These are phyloP conservation scores for Zanthoxylum bungeanum DNA, from an alignment of 345 rosid genomes.

Conservation along the genomic window DNA sequence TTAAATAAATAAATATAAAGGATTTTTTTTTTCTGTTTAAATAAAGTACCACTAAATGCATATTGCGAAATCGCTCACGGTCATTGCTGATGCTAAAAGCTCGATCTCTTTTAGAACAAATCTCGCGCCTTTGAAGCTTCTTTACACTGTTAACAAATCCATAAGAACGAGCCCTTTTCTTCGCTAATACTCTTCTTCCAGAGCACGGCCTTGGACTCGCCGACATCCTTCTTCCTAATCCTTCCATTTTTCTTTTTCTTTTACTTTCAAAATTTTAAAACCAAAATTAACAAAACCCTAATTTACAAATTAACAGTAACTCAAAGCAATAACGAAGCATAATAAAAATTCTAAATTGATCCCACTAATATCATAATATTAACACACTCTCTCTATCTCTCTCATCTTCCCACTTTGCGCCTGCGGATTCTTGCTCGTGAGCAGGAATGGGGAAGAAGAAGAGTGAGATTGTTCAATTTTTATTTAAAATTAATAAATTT, in stretches of 20 bases:
- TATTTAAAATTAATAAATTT: too few species aligned
- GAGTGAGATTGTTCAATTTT: too few species aligned
- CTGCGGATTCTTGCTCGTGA: not conserved
- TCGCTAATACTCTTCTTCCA: constrained; percentile 65
- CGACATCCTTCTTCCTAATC: constrained; percentile 77
- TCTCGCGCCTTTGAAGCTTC: constrained; percentile 76
- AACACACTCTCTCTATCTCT: not conserved
- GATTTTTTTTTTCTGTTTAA: too few species aligned
- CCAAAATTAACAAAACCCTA: not conserved
- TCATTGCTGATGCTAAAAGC: constrained; percentile 61
- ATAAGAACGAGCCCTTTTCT: constrained; percentile 55
- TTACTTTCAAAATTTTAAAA: not conserved
- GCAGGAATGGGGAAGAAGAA: not conserved
- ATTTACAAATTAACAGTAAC: not conserved
- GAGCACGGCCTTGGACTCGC: constrained; percentile 80
- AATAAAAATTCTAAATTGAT: not conserved
- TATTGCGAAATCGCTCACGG: constrained; percentile 67
- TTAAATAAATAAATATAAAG: not conserved
- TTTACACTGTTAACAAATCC: constrained; percentile 67
- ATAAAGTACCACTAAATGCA: constrained; percentile 50
- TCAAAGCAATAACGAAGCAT: not conserved
- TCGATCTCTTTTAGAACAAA: constrained; percentile 56
- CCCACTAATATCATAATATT: not conserved
- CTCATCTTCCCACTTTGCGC: not conserved
- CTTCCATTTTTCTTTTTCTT: not conserved